Base-by-base conservation (phyloP, 345 rosid species). In the Pistacia integerrima region DNA sequence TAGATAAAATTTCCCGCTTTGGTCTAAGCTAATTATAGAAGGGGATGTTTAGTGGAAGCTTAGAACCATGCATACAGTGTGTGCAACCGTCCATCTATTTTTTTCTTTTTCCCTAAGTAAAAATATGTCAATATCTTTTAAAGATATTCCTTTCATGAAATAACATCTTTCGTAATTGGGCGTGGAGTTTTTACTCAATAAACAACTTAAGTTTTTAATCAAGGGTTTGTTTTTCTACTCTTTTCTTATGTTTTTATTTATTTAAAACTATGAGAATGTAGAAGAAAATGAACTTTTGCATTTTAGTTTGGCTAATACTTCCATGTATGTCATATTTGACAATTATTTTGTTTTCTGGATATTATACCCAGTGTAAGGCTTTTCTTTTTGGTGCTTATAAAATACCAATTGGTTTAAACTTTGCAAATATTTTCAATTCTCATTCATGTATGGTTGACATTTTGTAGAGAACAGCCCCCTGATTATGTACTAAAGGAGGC, bases 401-500 rank as follows among this genome's bases (percentile, higher is more conserved):
- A 5, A 41, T 61, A 71, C 17, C 55, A n/a, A 67, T 74, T 65
- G 56, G 65, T 46, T 48, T 16, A 67, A 72, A 78, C 44, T 41
- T 71, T 69, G 63, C 57, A 60, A 70, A 68, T 77, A 11, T 54
- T 76, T 70, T 76, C 48, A 79, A 71, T 66, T n/a, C 46, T 77
- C 16, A 85, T 74, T 83, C 78, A 48, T 82, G 79, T 77, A 38
- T 76, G 83, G 55, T 79, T 79, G 70, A 81, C 67, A 83, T 84
- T 60, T 72, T 85, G 84, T 86, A 97, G 99, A 78, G 90, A 82
- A 71, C 97, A 97, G 79, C 99, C 99, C 78, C 98, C 99, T 74
- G 99, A 94, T 85, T 91, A 91, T 84, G 78, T 94, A 62, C 91
- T 97, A 70, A 91, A 92, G 89, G 98, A 94, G 84, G 97, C 99